Evolutionary conservation across 768 basidiomycete species (phyloP).

Genomic region (Crepidotus variabilis): DNA sequence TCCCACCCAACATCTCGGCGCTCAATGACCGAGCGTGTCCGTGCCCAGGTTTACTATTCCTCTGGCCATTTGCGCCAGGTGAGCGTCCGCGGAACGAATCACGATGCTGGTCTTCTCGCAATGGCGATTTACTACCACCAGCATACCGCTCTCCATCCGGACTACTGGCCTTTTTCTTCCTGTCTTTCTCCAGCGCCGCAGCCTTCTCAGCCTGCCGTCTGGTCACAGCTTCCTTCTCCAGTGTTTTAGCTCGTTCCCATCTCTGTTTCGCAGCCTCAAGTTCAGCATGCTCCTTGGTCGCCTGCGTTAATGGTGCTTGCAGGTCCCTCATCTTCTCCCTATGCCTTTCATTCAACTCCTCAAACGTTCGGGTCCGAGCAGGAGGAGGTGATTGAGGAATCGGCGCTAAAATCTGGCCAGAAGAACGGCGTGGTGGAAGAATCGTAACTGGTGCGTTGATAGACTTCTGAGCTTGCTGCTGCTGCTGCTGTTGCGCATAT

Average conservation of each 20-base stretch:
- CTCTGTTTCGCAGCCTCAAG: conserved; percentile 70
- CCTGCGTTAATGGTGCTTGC: conserved; percentile 81
- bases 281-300: conserved; percentile 73
- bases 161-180: conserved; percentile 37
- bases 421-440: conserved; percentile 41
- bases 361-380: conserved; percentile 71
- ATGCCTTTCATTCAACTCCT: conserved; percentile 84
- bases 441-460: conserved; percentile 40
- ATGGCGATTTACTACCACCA: conserved; percentile 24
- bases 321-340: conserved; percentile 78
- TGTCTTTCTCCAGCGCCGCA: conserved; percentile 44
- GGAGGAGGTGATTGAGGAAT: conserved; percentile 46
- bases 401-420: conserved; percentile 34
- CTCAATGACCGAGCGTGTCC: conserved; percentile 56
- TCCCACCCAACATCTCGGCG: conserved; percentile 53
- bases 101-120: too few relatives aligned
- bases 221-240: conserved; percentile 72
- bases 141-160: conserved; percentile 35
- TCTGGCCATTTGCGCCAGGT: too few relatives aligned
- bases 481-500: conserved; percentile 22
- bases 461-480: conserved; percentile 19
- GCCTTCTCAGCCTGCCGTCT: conserved; percentile 71
- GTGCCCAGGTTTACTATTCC: conserved; percentile 13
- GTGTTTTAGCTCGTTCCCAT: conserved; percentile 76
- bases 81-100: too few relatives aligned